These are phyloP conservation scores for Hirschioporus abietinus DNA, from an alignment of 768 basidiomycete species.

Conservation along the genomic window DNA sequence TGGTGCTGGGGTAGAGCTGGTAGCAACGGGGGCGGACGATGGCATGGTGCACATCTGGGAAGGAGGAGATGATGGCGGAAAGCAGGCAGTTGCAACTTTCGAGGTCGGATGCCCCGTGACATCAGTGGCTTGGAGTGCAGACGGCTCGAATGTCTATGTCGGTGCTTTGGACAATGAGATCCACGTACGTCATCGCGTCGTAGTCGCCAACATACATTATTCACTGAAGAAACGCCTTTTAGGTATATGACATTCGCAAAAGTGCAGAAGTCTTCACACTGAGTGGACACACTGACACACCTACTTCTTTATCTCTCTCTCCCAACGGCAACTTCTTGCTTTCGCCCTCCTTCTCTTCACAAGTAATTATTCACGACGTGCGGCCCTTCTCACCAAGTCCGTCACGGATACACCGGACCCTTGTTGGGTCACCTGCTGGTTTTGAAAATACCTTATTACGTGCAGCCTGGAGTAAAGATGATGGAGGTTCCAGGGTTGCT, in stretches of 20 bases:
- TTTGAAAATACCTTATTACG: slow-evolving; percentile 86
- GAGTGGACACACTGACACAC: slow-evolving; percentile 85
- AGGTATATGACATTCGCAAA: slow-evolving; percentile 92
- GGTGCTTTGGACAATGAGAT: slow-evolving; percentile 95
- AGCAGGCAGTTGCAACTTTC: slow-evolving; percentile 72
- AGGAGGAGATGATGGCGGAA: slow-evolving; percentile 67
- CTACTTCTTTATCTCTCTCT: slow-evolving; percentile 88
- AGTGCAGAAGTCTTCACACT: slow-evolving; percentile 75
- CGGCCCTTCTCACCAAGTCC: slow-evolving; percentile 90
- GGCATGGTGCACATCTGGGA: slow-evolving; percentile 92
- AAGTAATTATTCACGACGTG: slow-evolving; percentile 85
- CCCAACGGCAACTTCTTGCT: slow-evolving; percentile 85
- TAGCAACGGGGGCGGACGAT: slow-evolving; percentile 89
- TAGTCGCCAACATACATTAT: slow-evolving; percentile 12
- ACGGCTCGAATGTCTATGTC: slow-evolving; percentile 86
- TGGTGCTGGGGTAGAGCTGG: slow-evolving; percentile 78
- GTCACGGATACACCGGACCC: slow-evolving; percentile 70
- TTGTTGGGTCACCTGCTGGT: slow-evolving; percentile 86
- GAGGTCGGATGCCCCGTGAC: slow-evolving; percentile 90
- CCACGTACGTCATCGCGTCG: slow-evolving; percentile 54
- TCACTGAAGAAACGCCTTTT: slow-evolving; percentile 6
- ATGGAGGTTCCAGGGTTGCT: slow-evolving; percentile 74
- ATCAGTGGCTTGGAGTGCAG: slow-evolving; percentile 85
- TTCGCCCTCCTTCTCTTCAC: slow-evolving; percentile 86
- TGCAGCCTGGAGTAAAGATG: slow-evolving; percentile 84